phyloP scores from a whole-genome alignment of 352 stramenopile species.

The Nothophytophthora sp. region DNA sequence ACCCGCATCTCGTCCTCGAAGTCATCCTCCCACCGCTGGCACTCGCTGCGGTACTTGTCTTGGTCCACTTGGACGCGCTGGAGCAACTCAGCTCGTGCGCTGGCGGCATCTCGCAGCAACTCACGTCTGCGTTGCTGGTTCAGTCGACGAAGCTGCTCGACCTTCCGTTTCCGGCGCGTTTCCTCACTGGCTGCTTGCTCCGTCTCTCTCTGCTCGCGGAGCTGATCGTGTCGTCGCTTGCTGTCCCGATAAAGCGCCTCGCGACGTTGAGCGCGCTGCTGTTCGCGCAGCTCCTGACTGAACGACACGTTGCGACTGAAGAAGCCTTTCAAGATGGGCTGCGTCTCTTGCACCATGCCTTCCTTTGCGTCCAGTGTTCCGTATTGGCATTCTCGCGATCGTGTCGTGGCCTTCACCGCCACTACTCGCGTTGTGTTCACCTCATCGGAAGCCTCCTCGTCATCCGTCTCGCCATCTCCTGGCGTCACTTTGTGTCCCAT shows the following conservation, averaged over 20 bases:
- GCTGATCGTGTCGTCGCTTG: slow-evolving; percentile 43
- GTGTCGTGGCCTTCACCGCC: too few relatives aligned
- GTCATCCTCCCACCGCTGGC: slow-evolving; percentile 49
- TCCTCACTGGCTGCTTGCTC: slow-evolving; percentile 22
- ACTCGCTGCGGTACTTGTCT: slow-evolving; percentile 28
- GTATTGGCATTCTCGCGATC: background rate
- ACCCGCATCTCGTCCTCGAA: slow-evolving; percentile 53
- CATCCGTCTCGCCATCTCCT: slow-evolving; percentile 10
- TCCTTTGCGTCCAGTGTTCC: background rate
- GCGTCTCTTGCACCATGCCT: slow-evolving; percentile 18
- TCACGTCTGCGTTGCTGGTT: slow-evolving; percentile 38
- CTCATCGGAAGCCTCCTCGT: slow-evolving; percentile 2
- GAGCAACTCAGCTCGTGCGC: slow-evolving; percentile 23
- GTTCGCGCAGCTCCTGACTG: slow-evolving; percentile 37
- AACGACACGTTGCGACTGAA: slow-evolving; percentile 46
- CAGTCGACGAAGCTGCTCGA: slow-evolving; percentile 40
- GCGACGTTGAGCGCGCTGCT: slow-evolving; percentile 40
- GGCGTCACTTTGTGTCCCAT: slow-evolving; percentile 28
- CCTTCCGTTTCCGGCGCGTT: slow-evolving; percentile 21
- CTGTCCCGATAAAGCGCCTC: slow-evolving; percentile 42
- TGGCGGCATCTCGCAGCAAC: slow-evolving; percentile 36
- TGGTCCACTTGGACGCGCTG: slow-evolving; percentile 20
- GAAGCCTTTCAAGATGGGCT: slow-evolving; percentile 63
- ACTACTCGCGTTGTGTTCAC: background rate
- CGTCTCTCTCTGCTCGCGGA: slow-evolving; percentile 34